Base-by-base conservation (phyloP, 2,329 filamentous ascomycete genomes). In the Hawksworthiomyces lignivorus region DNA sequence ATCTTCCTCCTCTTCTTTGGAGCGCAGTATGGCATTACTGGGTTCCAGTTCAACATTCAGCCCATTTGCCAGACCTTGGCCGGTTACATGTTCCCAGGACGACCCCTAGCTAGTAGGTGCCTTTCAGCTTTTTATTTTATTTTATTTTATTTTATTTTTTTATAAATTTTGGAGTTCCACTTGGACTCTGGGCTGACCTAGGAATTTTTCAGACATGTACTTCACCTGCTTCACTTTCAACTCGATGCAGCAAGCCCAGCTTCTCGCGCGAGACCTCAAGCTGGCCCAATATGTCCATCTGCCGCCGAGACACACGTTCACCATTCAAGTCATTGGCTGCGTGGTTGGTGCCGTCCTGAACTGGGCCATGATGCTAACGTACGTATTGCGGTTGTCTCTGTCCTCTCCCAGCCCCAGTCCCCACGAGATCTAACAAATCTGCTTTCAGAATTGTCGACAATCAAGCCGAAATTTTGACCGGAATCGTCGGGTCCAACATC, bases 11-110 rank as follows among this genome's bases (percentile, higher is more conserved):
- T 68, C 10, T 62, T 68, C 45, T 64, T 62, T n/a, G 65, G 62
- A 5, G 58, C 62, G 1, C 53, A 61, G 48, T 50, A 52, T 29
- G 64, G 58, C 11, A 51, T 65, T 30, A 60, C 61, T 0, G 64
- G 66, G 2, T 65, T 69, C 48, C 55, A 63, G 19, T 63, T 64
- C 34, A 60, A 57, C 45, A 52, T 62, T 19, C 60, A 67, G 24
- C 46, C 49, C 24, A 41, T 61, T 35, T 59, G 63, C 11, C 68
- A 73, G 50, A 68, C 72, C 61, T 52, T 74, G n/a, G 69, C 62
- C 4, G 70, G 68, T 17, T 68, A 71, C 26, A 55, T 74, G 43
- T 60, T 64, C 39, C 68, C 62, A 0, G 56, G 60, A 2, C 55
- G 53, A 28, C 64, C 59, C 2, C 48, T 69, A 5, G 43, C 63